Conservation (phyloP, 2,329 filamentous ascomycete genomes). For the Lachnum nothofagi region DNA sequence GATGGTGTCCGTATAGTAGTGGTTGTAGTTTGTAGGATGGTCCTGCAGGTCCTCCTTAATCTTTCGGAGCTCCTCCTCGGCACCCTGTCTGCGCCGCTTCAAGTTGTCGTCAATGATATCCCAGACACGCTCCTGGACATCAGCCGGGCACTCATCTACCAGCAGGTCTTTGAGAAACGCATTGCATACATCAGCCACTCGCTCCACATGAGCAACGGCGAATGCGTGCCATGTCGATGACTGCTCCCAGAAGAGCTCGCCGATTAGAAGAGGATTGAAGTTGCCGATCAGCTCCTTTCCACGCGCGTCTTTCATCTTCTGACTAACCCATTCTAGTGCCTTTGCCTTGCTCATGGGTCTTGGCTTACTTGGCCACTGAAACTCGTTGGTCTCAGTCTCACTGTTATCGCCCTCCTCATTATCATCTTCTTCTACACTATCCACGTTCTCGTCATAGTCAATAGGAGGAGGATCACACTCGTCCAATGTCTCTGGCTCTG, state of each 20-base stretch:
- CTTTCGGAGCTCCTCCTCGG: slow-evolving; percentile 27
- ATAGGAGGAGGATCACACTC: slow-evolving; percentile 17
- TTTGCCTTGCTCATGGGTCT: slow-evolving; percentile 16
- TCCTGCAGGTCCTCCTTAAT: slow-evolving; percentile 29
- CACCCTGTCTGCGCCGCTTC: slow-evolving; percentile 12
- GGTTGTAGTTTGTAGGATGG: slow-evolving; percentile 35
- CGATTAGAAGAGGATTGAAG: slow-evolving; percentile 37
- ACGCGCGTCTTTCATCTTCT: slow-evolving; percentile 14
- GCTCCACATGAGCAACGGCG: slow-evolving; percentile 24
- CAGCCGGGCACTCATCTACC: slow-evolving; percentile 17
- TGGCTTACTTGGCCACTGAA: background rate
- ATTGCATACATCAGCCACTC: slow-evolving; percentile 16
- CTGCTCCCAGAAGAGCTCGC: slow-evolving; percentile 39
- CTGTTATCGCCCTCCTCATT: too few relatives aligned
- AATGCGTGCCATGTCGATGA: slow-evolving; percentile 33
- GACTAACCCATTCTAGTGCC: slow-evolving; percentile 24
- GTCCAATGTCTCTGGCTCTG: too few relatives aligned
- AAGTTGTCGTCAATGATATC: slow-evolving; percentile 17
- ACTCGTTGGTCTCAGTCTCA: slow-evolving; percentile 18
- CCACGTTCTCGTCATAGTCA: background rate
- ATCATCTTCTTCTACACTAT: background rate
- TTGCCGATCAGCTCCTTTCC: slow-evolving; percentile 37
- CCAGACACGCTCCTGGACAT: slow-evolving; percentile 19
- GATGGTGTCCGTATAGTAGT: slow-evolving; percentile 34
- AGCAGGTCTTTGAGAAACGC: slow-evolving; percentile 22